Evolutionary conservation across 495 filamentous ascomycete species (phyloP).

Genomic region (Cercophora sp.): DNA sequence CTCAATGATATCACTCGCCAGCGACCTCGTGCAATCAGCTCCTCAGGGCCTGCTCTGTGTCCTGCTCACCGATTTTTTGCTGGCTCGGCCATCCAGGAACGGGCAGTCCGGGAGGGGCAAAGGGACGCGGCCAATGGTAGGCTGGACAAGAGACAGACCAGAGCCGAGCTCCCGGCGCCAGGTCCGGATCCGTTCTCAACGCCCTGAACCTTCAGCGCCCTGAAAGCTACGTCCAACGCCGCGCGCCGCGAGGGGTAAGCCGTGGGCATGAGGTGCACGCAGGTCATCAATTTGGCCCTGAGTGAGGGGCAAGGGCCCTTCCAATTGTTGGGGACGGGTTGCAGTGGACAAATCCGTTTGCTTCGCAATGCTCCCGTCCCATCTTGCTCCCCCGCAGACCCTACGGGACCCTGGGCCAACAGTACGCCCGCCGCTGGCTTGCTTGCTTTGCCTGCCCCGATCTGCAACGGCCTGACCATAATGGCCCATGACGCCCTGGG

Average conservation of each 20-base stretch:
- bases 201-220: no score
- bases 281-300: background rate
- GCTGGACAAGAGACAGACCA: background rate
- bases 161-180: no score
- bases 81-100: conserved; percentile 4
- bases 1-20: conserved; percentile 15
- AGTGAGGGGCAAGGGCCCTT: background rate
- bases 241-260: conserved; percentile 7
- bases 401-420: no score
- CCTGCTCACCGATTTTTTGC: conserved; percentile 10
- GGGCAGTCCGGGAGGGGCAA: background rate
- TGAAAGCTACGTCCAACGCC: background rate
- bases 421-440: background rate
- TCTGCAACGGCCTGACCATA: no score
- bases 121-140: no score
- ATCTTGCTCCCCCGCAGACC: no score
- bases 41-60: background rate
- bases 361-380: no score
- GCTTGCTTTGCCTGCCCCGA: background rate
- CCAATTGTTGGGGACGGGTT: no score
- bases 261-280: background rate
- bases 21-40: conserved; percentile 6
- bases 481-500: background rate
- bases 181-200: no score
- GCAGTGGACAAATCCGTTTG: no score